Evolutionary conservation across 2,329 filamentous ascomycete species (phyloP).

Genomic region (Ceratocystis huliohia): DNA sequence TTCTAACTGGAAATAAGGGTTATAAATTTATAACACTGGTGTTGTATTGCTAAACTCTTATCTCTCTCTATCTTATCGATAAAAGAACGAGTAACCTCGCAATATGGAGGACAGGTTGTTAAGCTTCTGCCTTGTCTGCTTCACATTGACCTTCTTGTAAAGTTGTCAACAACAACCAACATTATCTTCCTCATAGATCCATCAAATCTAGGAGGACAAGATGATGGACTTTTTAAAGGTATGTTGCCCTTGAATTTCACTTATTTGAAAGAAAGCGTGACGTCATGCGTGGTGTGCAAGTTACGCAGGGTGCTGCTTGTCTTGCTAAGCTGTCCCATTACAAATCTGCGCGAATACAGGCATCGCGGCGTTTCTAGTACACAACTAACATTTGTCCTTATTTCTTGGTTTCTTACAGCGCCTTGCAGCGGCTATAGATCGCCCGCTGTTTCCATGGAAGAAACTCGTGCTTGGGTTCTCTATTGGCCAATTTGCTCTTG

Average conservation of each 20-base stretch:
- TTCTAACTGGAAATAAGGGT: neutral
- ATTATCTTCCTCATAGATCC: constrained; percentile 4
- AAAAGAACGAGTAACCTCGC: neutral
- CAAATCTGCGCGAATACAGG: neutral
- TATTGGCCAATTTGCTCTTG: constrained; percentile 77
- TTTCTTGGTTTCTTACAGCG: constrained; percentile 34
- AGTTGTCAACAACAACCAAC: neutral
- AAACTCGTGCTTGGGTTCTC: constrained; percentile 90
- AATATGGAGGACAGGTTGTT: neutral
- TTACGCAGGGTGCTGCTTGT: neutral
- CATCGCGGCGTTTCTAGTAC: neutral
- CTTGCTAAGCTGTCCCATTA: neutral
- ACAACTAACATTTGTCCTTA: constrained; percentile 17
- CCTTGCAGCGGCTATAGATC: constrained; percentile 77
- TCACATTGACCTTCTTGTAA: neutral
- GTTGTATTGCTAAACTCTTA: neutral
- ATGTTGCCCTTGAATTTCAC: neutral
- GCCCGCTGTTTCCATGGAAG: constrained; percentile 94
- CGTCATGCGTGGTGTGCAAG: constrained; percentile 8
- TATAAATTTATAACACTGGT: neutral
- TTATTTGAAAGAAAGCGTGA: neutral
- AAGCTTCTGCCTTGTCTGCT: constrained; percentile 4
- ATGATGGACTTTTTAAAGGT: constrained; percentile 21
- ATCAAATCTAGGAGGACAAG: constrained; percentile 12
- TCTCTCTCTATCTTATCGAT: constrained; percentile 8